Conservation (phyloP, 768 basidiomycete species). For the Hypsizygus marmoreus region DNA sequence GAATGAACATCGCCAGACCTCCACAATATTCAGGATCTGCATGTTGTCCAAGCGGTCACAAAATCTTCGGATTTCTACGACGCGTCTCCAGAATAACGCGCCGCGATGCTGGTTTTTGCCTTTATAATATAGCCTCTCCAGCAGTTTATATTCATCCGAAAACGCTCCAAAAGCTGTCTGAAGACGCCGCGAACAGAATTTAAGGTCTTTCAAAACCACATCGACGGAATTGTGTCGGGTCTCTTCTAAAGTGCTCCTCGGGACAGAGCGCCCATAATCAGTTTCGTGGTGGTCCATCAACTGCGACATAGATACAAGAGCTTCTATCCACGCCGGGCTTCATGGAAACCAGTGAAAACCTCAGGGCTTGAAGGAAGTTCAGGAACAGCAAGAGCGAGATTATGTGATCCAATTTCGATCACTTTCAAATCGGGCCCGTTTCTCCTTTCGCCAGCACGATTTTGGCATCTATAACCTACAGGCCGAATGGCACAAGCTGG, state of each 20-base stretch:
- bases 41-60: conserved; percentile 37
- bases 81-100: conserved; percentile 70
- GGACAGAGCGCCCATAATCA: conserved; percentile 8
- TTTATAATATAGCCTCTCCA: conserved; percentile 75
- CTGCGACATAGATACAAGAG: too few relatives aligned
- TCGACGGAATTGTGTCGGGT: conserved; percentile 47
- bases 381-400: not conserved
- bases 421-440: too few relatives aligned
- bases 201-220: conserved; percentile 61
- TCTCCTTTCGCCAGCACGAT: too few relatives aligned
- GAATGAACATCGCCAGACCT: conserved; percentile 50
- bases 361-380: too few relatives aligned
- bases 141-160: conserved; percentile 54
- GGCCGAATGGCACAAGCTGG: conserved; percentile 55
- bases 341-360: too few relatives aligned
- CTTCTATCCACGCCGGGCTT: too few relatives aligned
- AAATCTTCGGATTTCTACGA: conserved; percentile 61
- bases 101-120: conserved; percentile 76
- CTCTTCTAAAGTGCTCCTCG: conserved; percentile 28
- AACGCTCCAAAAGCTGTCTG: conserved; percentile 43
- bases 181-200: conserved; percentile 52
- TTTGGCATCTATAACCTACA: not conserved
- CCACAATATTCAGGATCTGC: conserved; percentile 32
- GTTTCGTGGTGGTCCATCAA: too few relatives aligned
- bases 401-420: not conserved